Base-by-base conservation (phyloP, 257 asterid genomes). In the Salvia miltiorrhiza region DNA sequence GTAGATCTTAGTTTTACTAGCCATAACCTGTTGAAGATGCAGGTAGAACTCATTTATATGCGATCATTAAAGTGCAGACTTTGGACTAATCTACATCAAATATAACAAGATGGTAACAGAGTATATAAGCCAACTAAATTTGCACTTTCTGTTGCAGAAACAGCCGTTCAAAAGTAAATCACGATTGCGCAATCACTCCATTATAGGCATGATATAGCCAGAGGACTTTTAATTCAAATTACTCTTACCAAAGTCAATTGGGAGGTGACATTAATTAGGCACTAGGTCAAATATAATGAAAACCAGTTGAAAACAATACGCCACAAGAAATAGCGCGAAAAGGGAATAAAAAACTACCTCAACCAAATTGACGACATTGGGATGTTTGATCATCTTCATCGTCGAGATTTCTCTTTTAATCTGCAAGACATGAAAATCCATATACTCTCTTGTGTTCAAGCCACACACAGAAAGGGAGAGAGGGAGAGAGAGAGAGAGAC, bases 351-450 rank as follows among this genome's bases (percentile, higher is more conserved):
- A 19, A 43, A 33, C 28, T 73, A 90, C 97, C 95, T 90, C 95
- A 58, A 77, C 76, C 56, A 90, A 79, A 64, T 80, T 83, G 4
- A 90, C 73, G 80, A 90, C 93, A 78, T 87, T 87, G 2, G 97
- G 95, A 77, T 90, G 97, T 72, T 80, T 87, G 81, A 90, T 86
- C 88, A 90, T 71, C 87, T 90, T 90, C 95, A 86, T 90, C 40
- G 93, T 87, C 28, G 95, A 86, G 71, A 90, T 90, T 77, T 90
- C 95, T 69, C 95, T 81, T 78, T 90, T 87, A 48, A 87, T 90
- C 96, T 86, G 90, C 68, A 37, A 68, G 20, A 20, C 62, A 43
- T 17, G 54, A 35, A 14, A 49, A 17, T 45, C n/a, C n/a, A n/a
- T n/a, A n/a, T n/a, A n/a, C 20, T 58, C 61, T 32, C 30, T 39